Evolutionary conservation across 164 flowering plant genomes (phyloP), one percentile per base, ranked within the genome.

Genomic region (Protea cynaroides): DNA sequence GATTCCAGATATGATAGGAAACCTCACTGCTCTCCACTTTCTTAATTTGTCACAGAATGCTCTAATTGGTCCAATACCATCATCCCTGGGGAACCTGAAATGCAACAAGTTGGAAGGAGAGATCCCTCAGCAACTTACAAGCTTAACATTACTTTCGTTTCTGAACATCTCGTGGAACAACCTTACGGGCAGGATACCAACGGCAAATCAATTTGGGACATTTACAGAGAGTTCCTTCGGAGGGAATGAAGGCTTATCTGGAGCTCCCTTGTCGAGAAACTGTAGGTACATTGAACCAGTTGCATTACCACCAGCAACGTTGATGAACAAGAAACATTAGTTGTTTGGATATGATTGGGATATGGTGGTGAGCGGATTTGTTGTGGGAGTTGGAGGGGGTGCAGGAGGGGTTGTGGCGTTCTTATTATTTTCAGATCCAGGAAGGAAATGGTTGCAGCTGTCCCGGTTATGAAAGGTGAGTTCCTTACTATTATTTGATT

Each of bases 1-100:
- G 1, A 79, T 89, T 25, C 96, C 96, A n/a, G 57, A 68, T 25
- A 67, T 4, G 11, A 1, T 85, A 0, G 87, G 82, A 47, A 8
- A 71, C 2, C 72, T 89, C 43, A 75, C 15, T 1, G 62, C 80
- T 0, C 83, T 86, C 3, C 50, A 62, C 34, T 49, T 71, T 23
- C 85, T 89, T 47, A 85, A 86, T 63, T 52, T 89, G 24, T 85
- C 73, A 4, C 36, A 64, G 22, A 81, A 77, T 55, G 21, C 43
- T 13, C 43, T 82, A 36, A 58, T 61, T 5, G 81, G 85, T 0
- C 19, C n/a, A 17, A 78, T 80, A 40, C 83, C 80, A n/a, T 13
- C 62, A 13, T 66, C 77, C n/a, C 9, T 79, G 25, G 78, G 78
- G 22, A 76, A 73, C 15, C 59, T 78, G 59, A 29, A 9, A 24